Evolutionary conservation across 2,329 filamentous ascomycete species (phyloP).

Genomic region (Phialophora tarda): DNA sequence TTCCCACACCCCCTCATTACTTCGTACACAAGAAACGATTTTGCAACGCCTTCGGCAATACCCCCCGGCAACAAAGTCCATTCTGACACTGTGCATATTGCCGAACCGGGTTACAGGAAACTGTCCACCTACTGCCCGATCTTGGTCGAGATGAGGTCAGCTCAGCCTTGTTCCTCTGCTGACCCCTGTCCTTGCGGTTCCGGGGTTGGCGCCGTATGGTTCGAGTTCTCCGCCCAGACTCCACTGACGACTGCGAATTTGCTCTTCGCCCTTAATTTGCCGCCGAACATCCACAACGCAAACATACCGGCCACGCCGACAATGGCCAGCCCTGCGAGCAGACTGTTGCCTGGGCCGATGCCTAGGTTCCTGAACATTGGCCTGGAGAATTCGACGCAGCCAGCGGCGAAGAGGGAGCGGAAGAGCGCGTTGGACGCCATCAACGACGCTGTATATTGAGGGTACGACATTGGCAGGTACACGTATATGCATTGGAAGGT

Average conservation of each 20-base stretch:
- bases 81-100: neutral
- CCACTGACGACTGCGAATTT: constrained; percentile 56
- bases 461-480: constrained; percentile 35
- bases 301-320: constrained; percentile 61
- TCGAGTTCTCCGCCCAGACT: neutral
- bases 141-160: constrained; percentile 1
- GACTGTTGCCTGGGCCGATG: constrained; percentile 42
- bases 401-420: constrained; percentile 42
- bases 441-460: constrained; percentile 35
- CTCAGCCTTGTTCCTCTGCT: neutral
- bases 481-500: constrained; percentile 38
- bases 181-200: neutral
- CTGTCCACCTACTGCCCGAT: neutral
- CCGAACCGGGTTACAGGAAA: neutral
- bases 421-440: constrained; percentile 40
- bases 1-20: neutral
- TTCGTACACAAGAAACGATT: neutral
- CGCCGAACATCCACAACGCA: constrained; percentile 63
- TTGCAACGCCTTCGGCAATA: neutral
- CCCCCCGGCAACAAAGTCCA: neutral
- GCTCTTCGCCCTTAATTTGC: constrained; percentile 60
- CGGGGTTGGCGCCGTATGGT: neutral
- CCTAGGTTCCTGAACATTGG: constrained; percentile 45
- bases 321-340: constrained; percentile 45
- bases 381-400: constrained; percentile 45